phyloP scores from a whole-genome alignment of 2,329 filamentous ascomycete species.

The Fusarium virguliforme region DNA sequence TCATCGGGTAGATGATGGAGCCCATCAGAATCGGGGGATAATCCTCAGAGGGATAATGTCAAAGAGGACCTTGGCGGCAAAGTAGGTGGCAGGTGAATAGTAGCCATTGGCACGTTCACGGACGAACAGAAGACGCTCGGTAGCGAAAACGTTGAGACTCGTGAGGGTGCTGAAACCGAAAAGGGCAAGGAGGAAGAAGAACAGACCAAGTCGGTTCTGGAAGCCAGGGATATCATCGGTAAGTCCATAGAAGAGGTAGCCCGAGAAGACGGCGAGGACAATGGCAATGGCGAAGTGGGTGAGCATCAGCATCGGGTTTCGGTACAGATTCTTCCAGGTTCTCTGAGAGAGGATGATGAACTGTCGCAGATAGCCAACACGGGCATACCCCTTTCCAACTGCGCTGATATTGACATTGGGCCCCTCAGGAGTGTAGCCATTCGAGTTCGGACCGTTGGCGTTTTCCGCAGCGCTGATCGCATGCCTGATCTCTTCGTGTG shows the following conservation, averaged over 20 bases:
- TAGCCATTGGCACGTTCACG: constrained; percentile 97
- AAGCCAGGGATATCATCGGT: constrained; percentile 98
- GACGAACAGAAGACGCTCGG: constrained; percentile 91
- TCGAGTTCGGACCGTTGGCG: constrained; percentile 76
- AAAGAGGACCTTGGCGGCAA: constrained; percentile 96
- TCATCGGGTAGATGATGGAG: constrained; percentile 98
- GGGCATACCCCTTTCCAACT: constrained; percentile 85
- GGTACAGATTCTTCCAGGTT: constrained; percentile 97
- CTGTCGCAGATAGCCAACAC: constrained; percentile 84
- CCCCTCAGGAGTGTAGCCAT: constrained; percentile 64
- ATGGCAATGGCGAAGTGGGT: constrained; percentile 99
- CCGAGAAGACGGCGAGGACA: constrained; percentile 91
- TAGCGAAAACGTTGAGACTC: constrained; percentile 92
- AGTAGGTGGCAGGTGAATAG: constrained; percentile 94
- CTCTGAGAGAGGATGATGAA: constrained; percentile 91
- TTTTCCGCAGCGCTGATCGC: constrained; percentile 76
- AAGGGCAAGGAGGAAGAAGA: constrained; percentile 96
- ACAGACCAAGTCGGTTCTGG: constrained; percentile 95
- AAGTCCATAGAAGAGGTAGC: constrained; percentile 95
- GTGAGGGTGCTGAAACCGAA: constrained; percentile 98
- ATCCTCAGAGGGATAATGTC: constrained; percentile 96
- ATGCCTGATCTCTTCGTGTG: constrained; percentile 83
- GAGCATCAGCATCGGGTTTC: constrained; percentile 98
- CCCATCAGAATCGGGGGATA: constrained; percentile 94
- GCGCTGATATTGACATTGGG: constrained; percentile 69